These are phyloP conservation scores for Apiospora phragmitis DNA, from an alignment of 2,329 filamentous ascomycete genomes.

Conservation along the genomic window DNA sequence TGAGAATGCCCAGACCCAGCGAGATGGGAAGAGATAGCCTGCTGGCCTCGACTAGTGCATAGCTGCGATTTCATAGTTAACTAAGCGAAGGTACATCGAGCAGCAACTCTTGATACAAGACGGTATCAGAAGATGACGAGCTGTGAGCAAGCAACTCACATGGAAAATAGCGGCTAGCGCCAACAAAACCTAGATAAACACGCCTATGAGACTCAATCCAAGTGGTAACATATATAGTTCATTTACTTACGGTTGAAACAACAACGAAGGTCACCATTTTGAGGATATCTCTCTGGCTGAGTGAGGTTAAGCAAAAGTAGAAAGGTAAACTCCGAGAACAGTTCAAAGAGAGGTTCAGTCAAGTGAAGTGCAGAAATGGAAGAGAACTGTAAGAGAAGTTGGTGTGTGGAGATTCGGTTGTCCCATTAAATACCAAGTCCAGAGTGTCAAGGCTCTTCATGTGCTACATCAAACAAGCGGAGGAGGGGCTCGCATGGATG, in stretches of 20 bases:
- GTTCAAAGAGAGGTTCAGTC: neutral
- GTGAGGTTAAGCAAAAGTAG: neutral
- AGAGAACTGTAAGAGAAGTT: neutral
- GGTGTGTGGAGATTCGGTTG: neutral
- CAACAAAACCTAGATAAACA: neutral
- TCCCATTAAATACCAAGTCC: neutral
- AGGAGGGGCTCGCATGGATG: neutral
- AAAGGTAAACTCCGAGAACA: neutral
- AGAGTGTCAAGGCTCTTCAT: neutral
- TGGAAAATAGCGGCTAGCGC: neutral
- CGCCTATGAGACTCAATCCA: neutral
- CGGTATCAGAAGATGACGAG: neutral
- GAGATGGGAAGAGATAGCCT: slow-evolving; percentile 30
- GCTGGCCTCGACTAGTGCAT: slow-evolving; percentile 30
- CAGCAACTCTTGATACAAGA: neutral
- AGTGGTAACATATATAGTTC: no score
- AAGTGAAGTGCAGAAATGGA: neutral
- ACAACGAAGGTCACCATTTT: neutral
- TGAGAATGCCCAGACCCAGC: slow-evolving; percentile 28
- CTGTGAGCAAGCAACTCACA: neutral
- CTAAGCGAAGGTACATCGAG: neutral
- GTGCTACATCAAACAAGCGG: neutral
- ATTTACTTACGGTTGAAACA: neutral
- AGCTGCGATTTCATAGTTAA: slow-evolving; percentile 18
- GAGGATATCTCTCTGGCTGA: neutral